Base-by-base conservation (phyloP, 306 rosid genomes). In the Geum urbanum region DNA sequence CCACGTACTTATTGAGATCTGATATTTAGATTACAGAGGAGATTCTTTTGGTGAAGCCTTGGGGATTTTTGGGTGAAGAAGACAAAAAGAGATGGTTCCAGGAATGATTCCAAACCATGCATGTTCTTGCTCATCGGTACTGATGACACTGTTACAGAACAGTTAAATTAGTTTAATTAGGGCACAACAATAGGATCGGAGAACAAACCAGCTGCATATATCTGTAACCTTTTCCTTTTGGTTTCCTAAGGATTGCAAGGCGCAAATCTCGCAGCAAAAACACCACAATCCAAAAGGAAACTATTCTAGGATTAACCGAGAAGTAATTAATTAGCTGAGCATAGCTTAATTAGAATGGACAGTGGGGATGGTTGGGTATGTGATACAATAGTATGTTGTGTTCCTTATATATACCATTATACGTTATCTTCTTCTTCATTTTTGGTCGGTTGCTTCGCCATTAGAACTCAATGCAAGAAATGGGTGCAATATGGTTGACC, bases 31-130 rank as follows among this genome's bases (percentile, higher is more conserved):
- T 71, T 20, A 55, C 59, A 37, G 72, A 71, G 51, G 32, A 32
- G 65, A 37, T 59, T 43, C 9, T 22, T 44, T 54, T 65, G 14
- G n/a, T 47, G 55, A 51, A 37, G 6, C 12, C 44, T 10, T 10
- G n/a, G 49, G 64, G 46, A 32, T 56, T 40, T 66, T 6, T 19
- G 45, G 8, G 70, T 18, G 2, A 72, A 7, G 65, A 66, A 7
- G 65, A 66, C 70, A 72, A 78, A 71, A 51, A 71, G 58, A 60
- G 65, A 43, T 58, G 48, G 50, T 72, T 64, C 76, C 72, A 64
- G 72, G 69, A 65, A 66, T 63, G 64, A 72, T 57, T 72, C 81
- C 73, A 59, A 65, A 70, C 73, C 45, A 32, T 32, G 37, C 37
- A 58, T 71, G 69, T 57, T 40, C 51, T 64, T 37, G 46, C 56